These are phyloP conservation scores for Tylopilus vinaceipallidus DNA, from an alignment of 768 basidiomycete species.

Conservation along the genomic window DNA sequence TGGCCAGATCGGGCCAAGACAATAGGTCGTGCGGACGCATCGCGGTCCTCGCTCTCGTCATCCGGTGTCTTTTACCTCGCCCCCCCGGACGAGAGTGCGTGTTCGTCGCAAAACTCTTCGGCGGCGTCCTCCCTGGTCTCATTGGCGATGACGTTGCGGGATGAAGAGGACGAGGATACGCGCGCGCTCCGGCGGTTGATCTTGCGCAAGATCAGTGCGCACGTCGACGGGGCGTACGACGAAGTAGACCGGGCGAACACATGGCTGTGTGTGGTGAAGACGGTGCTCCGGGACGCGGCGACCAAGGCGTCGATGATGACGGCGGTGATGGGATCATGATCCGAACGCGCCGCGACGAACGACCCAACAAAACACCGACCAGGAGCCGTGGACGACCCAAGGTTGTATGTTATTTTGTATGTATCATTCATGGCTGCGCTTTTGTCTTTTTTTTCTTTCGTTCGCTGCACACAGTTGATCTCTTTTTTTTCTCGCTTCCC, in stretches of 20 bases:
- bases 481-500: no score
- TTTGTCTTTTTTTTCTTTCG: no score
- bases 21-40: neutral
- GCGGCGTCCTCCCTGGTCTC: constrained; percentile 42
- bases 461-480: constrained; percentile 2
- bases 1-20: constrained; percentile 9
- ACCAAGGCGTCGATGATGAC: constrained; percentile 8
- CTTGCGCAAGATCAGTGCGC: constrained; percentile 61
- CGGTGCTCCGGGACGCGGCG: constrained; percentile 57
- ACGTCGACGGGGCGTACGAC: constrained; percentile 53
- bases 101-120: constrained; percentile 25
- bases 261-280: constrained; percentile 67
- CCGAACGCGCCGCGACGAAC: neutral
- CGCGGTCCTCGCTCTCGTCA: constrained; percentile 2
- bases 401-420: constrained; percentile 34
- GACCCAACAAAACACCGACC: neutral
- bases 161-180: constrained; percentile 63
- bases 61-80: constrained; percentile 22
- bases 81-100: constrained; percentile 11
- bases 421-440: no score
- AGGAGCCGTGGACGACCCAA: neutral
- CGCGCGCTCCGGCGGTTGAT: constrained; percentile 61
- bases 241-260: constrained; percentile 57
- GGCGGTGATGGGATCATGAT: constrained; percentile 13
- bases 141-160: constrained; percentile 47